Evolutionary conservation across 129 eudicot species (phyloP).

Genomic region (Chrysanthemum seticuspe): DNA sequence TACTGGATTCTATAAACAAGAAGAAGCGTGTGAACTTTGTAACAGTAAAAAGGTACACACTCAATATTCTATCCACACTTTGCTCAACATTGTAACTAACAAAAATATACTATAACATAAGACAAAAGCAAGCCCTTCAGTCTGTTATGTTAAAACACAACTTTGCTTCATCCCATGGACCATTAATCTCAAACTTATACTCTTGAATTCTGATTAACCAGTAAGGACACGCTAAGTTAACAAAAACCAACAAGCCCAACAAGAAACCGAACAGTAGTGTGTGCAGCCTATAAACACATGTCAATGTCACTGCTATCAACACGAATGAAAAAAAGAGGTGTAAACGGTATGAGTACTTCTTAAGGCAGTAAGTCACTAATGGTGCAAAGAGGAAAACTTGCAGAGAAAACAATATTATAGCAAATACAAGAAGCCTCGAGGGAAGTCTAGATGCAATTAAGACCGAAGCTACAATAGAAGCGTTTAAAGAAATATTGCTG

Average conservation of each 20-base stretch:
- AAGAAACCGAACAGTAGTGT: conserved; percentile 56
- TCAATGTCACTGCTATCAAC: conserved; percentile 60
- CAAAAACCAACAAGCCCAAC: conserved; percentile 60
- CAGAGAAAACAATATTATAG: conserved; percentile 37
- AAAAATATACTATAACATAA: background rate
- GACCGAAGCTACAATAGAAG: conserved; percentile 90
- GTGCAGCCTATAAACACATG: conserved; percentile 56
- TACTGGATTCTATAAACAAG: too few species aligned
- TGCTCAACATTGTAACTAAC: too few species aligned
- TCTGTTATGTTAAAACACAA: conserved; percentile 83
- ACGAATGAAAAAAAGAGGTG: conserved; percentile 61
- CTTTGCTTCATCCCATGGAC: conserved; percentile 99
- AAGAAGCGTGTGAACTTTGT: too few species aligned
- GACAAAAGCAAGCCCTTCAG: conserved; percentile 25
- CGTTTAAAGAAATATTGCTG: conserved; percentile 79
- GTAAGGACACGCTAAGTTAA: conserved; percentile 82
- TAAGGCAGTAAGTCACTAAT: conserved; percentile 65
- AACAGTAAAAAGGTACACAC: too few species aligned
- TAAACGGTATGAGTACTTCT: conserved; percentile 68
- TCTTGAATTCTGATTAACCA: conserved; percentile 89
- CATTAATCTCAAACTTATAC: conserved; percentile 96
- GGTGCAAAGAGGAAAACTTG: conserved; percentile 19
- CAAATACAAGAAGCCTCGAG: conserved; percentile 82
- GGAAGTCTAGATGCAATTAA: conserved; percentile 93
- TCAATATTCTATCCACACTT: too few species aligned